A percentile compares a stretch with the other conserved stretches of the same genome.
Evolutionary conservation across 2,329 filamentous ascomycete genomes (phyloP).

Genomic region (Aspergillus costaricaensis): DNA sequence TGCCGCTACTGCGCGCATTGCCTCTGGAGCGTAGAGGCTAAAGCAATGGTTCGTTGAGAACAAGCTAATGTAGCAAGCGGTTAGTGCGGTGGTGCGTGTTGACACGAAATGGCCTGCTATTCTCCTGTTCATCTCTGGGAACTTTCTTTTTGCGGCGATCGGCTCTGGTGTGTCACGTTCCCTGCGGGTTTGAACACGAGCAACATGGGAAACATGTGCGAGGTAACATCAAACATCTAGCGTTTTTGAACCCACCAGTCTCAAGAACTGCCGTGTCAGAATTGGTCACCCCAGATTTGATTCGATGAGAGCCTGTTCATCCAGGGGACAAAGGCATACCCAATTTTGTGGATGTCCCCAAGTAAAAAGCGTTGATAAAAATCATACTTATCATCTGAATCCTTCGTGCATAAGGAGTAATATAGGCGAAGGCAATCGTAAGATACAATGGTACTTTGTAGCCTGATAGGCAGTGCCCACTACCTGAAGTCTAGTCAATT

Average conservation of each 20-base stretch:
- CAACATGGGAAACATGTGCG: background rate
- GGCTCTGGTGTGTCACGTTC: background rate
- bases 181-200: background rate
- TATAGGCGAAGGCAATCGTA: background rate
- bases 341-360: background rate
- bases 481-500: background rate
- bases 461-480: constrained; percentile 1
- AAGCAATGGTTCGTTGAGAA: background rate
- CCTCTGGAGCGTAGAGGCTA: background rate
- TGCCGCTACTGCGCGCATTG: background rate
- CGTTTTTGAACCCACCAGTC: background rate
- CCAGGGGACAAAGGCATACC: background rate
- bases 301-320: too few relatives aligned
- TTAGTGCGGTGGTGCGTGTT: background rate
- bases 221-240: background rate
- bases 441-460: background rate
- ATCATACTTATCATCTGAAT: background rate
- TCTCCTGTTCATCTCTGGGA: background rate
- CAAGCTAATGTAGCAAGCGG: background rate
- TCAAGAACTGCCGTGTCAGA: background rate
- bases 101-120: background rate
- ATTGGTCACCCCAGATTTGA: background rate
- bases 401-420: background rate
- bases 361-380: background rate
- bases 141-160: background rate